Evolutionary conservation across 1,284 basidiomycete species (phyloP), one percentile per base, ranked within the genome.

Genomic region (Boletellus sp.): DNA sequence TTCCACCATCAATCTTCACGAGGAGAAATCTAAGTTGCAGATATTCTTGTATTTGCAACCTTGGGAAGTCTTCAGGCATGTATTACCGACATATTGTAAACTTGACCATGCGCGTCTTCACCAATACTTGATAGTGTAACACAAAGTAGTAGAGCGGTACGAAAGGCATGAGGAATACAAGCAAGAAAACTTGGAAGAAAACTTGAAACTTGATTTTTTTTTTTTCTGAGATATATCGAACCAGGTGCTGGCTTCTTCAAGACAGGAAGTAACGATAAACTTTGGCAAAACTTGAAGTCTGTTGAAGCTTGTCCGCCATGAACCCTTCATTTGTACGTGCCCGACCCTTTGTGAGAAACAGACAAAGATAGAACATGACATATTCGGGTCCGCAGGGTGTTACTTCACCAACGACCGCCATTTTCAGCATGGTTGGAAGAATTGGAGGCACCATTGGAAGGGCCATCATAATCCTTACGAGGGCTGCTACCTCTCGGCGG

Each of bases 401-500:
- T 32, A 33, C 49, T 65, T 76, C 68, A 80, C 77, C 77, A 79
- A 53, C 76, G 73, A 52, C 74, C 51, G 52, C 67, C 50, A 55
- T 64, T 50, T 50, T 63, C 61, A n/a, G 57, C 63, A 43, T 63
- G 60, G 59, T 64, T 55, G 50, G 59, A 48, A 49, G 47, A 58
- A 56, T 51, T 63, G 39, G 64, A 62, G 29, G 64, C 64, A 7
- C 66, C 66, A 37, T 66, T 64, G 36, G 61, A 51, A 36, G 61
- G 61, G 21, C 63, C 66, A 41, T 80, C 78, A 53, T 63, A 79
- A 41, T 83, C 82, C 53, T 79, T 72, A 54, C 62, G 76, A 34
- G 85, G 87, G 69, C 86, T 88, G 64, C 82, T 80, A 47, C 83
- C 84, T 58, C 84, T 73, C 46, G 84, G 84, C 29, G 87, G 87